Conservation (phyloP, 495 filamentous ascomycete genomes). For the Neurospora sublineolata region DNA sequence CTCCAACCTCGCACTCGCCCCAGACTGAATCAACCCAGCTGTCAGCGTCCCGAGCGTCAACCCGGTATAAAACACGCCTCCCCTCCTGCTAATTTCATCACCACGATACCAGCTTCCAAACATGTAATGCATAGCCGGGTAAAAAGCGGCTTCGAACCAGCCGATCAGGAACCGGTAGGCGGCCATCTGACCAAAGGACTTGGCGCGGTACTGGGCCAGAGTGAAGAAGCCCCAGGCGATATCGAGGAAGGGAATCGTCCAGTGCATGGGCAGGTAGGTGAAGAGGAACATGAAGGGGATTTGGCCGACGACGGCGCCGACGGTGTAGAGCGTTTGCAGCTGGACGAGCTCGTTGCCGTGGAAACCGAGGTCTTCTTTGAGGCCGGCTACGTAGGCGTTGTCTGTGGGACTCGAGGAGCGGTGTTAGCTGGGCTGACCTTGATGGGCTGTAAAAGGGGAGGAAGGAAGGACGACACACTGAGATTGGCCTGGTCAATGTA, state of each 20-base stretch:
- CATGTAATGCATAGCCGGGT: constrained; percentile 16
- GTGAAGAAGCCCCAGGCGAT: constrained; percentile 39
- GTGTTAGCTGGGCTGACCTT: neutral
- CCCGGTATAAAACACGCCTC: constrained; percentile 38
- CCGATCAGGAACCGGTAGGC: constrained; percentile 21
- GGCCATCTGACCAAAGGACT: constrained; percentile 12
- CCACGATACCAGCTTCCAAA: constrained; percentile 19
- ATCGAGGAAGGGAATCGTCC: constrained; percentile 32
- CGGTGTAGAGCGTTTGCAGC: constrained; percentile 36
- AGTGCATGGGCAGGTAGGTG: constrained; percentile 36
- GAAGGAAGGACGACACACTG: constrained; percentile 5
- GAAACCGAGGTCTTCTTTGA: constrained; percentile 29
- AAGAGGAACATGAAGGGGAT: constrained; percentile 41
- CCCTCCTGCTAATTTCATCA: constrained; percentile 30
- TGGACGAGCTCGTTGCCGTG: constrained; percentile 38
- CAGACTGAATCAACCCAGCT: constrained; percentile 40
- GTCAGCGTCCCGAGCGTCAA: constrained; percentile 38
- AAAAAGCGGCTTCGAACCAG: constrained; percentile 18
- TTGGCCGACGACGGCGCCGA: constrained; percentile 41
- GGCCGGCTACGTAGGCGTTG: constrained; percentile 29
- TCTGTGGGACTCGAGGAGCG: constrained; percentile 8
- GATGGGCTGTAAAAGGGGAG: neutral
- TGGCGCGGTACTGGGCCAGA: constrained; percentile 31
- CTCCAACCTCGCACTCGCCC: constrained; percentile 25
- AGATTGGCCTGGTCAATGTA: constrained; percentile 32